These are phyloP conservation scores for Mucor plumbeus DNA, from an alignment of 371 early-diverging fungal genomes.

Conservation along the genomic window DNA sequence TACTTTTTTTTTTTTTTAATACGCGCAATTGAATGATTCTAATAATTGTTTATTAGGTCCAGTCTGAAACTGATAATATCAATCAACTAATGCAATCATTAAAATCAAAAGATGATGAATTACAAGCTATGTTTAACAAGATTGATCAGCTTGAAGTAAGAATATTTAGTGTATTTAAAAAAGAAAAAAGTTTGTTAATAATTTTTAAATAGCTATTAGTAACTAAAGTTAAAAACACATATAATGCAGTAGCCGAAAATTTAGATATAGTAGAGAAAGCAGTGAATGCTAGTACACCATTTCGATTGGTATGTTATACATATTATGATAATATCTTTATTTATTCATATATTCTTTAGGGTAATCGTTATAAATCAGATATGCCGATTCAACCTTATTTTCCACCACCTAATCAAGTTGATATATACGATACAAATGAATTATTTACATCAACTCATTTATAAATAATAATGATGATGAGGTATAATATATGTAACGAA, in stretches of 20 bases:
- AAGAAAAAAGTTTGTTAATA: background rate
- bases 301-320: conserved; percentile 24
- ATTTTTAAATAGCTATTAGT: conserved; percentile 17
- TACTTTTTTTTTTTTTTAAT: too few relatives aligned
- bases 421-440: conserved; percentile 41
- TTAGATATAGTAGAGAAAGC: conserved; percentile 47
- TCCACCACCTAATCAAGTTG: conserved; percentile 49
- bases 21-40: background rate
- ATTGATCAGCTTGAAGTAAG: conserved; percentile 51
- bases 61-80: conserved; percentile 23
- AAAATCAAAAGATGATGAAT: conserved; percentile 24
- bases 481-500: conserved; percentile 12
- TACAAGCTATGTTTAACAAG: conserved; percentile 35
- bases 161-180: background rate
- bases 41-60: conserved; percentile 22
- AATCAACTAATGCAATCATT: conserved; percentile 22
- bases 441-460: conserved; percentile 21
- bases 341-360: conserved; percentile 2
- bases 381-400: conserved; percentile 50
- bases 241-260: conserved; percentile 41
- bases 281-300: conserved; percentile 34
- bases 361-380: conserved; percentile 5
- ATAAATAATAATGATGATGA: conserved; percentile 7
- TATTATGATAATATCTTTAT: background rate
- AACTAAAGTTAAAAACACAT: conserved; percentile 39